These are phyloP conservation scores for Nissolia schottii DNA, from an alignment of 306 rosid species.

Conservation along the genomic window DNA sequence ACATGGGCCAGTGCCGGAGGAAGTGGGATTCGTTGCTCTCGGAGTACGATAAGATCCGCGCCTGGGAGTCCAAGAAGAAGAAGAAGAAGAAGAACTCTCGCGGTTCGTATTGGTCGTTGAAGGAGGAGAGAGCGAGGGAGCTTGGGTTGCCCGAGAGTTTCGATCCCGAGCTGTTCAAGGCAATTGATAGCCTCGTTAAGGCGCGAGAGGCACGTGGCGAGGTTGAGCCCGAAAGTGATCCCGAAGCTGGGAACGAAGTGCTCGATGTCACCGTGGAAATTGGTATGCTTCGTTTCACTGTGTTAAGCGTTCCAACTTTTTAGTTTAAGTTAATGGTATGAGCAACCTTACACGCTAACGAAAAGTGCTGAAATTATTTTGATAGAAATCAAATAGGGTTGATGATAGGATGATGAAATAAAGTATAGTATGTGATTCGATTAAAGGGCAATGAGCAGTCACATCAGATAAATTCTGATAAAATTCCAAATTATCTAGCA, in stretches of 20 bases:
- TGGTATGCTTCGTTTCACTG: constrained; percentile 47
- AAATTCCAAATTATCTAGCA: not conserved
- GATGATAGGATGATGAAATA: too few relatives aligned
- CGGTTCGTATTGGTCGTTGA: constrained; percentile 36
- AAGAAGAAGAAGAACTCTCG: not conserved
- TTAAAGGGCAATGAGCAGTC: not conserved
- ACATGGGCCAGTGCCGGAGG: constrained; percentile 55
- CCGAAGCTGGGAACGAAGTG: constrained; percentile 34
- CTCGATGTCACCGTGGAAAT: constrained; percentile 40
- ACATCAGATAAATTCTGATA: not conserved
- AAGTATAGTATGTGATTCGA: too few relatives aligned
- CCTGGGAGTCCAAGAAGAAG: constrained; percentile 16
- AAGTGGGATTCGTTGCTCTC: constrained; percentile 57
- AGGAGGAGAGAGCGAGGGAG: constrained; percentile 24
- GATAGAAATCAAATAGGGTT: too few relatives aligned
- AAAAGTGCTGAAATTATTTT: too few relatives aligned
- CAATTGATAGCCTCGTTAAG: constrained; percentile 33
- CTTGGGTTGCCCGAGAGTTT: constrained; percentile 47
- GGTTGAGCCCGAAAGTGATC: constrained; percentile 52
- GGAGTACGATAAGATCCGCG: constrained; percentile 17
- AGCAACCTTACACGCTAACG: too few relatives aligned
- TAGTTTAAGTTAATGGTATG: too few relatives aligned
- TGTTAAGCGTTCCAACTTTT: too few relatives aligned
- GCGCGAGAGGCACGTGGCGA: constrained; percentile 41
- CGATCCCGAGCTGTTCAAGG: constrained; percentile 51